Evolutionary conservation across 1,284 basidiomycete species (phyloP).

Genomic region (Ustilago vetiveriae): DNA sequence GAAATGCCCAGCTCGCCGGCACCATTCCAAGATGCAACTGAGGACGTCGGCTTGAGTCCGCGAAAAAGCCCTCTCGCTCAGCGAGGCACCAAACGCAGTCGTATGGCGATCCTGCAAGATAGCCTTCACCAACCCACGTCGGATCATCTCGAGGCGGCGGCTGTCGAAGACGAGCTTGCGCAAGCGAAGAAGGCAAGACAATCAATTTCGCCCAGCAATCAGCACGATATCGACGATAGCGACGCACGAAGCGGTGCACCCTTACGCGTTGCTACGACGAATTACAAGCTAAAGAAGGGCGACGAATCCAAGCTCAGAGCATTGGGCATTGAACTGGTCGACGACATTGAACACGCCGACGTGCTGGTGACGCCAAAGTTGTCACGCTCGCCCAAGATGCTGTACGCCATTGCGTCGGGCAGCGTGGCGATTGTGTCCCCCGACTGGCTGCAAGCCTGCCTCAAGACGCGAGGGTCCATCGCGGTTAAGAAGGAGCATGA

Average conservation of each 20-base stretch:
- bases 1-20: conserved; percentile 23
- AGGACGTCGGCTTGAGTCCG: background rate
- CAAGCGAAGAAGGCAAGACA: conserved; percentile 4
- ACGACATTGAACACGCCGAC: conserved; percentile 38
- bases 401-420: conserved; percentile 38
- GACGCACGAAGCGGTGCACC: conserved; percentile 2
- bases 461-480: conserved; percentile 15
- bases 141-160: conserved; percentile 3
- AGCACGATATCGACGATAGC: background rate
- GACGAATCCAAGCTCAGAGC: conserved; percentile 27
- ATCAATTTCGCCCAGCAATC: background rate
- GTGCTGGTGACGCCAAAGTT: conserved; percentile 37
- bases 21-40: background rate
- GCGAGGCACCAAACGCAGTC: conserved; percentile 21
- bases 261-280: conserved; percentile 24
- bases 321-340: conserved; percentile 29
- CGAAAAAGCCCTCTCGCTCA: conserved; percentile 2
- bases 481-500: background rate
- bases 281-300: conserved; percentile 34
- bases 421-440: conserved; percentile 26
- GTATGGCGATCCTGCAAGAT: conserved; percentile 18
- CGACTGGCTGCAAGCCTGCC: conserved; percentile 34
- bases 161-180: conserved; percentile 2
- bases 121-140: conserved; percentile 15
- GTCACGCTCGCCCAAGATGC: conserved; percentile 47